Conservation (phyloP, 192 early-diverging fungal genomes). For the Podila horticola region DNA sequence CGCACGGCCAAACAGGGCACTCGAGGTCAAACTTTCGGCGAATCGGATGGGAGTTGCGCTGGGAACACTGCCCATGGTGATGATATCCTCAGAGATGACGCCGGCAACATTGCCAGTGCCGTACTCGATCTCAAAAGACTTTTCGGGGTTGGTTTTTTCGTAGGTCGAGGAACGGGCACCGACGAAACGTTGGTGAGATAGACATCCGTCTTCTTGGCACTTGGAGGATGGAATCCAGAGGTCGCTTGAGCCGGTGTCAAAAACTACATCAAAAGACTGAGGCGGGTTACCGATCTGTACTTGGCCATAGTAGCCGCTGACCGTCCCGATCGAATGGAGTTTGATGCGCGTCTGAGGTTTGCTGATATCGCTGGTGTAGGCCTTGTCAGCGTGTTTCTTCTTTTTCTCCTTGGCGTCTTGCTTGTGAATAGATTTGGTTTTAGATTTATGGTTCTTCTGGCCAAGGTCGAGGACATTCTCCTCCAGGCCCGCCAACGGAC, state of each 20-base stretch:
- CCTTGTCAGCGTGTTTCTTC: background rate
- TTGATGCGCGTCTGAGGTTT: slow-evolving; percentile 31
- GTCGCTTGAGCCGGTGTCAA: slow-evolving; percentile 73
- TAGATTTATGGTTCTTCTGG: slow-evolving; percentile 6
- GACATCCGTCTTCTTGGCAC: slow-evolving; percentile 52
- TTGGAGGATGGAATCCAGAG: slow-evolving; percentile 67
- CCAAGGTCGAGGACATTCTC: slow-evolving; percentile 1
- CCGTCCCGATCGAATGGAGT: slow-evolving; percentile 29
- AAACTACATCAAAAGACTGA: slow-evolving; percentile 51
- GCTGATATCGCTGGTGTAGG: background rate
- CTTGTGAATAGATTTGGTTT: background rate
- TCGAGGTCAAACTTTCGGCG: slow-evolving; percentile 38
- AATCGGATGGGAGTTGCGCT: slow-evolving; percentile 32
- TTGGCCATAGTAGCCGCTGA: slow-evolving; percentile 45
- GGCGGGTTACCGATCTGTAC: slow-evolving; percentile 45
- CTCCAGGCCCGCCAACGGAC: slow-evolving; percentile 13
- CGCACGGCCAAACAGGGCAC: slow-evolving; percentile 29
- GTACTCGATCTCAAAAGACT: slow-evolving; percentile 42
- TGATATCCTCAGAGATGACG: slow-evolving; percentile 38
- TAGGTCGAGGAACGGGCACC: slow-evolving; percentile 16
- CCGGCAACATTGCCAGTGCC: slow-evolving; percentile 39
- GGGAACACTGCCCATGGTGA: slow-evolving; percentile 22
- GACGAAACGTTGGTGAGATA: slow-evolving; percentile 30
- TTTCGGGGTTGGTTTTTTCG: background rate
- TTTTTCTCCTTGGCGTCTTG: background rate